Base-by-base conservation (phyloP, 768 basidiomycete genomes). In the Naganishia onofrii region DNA sequence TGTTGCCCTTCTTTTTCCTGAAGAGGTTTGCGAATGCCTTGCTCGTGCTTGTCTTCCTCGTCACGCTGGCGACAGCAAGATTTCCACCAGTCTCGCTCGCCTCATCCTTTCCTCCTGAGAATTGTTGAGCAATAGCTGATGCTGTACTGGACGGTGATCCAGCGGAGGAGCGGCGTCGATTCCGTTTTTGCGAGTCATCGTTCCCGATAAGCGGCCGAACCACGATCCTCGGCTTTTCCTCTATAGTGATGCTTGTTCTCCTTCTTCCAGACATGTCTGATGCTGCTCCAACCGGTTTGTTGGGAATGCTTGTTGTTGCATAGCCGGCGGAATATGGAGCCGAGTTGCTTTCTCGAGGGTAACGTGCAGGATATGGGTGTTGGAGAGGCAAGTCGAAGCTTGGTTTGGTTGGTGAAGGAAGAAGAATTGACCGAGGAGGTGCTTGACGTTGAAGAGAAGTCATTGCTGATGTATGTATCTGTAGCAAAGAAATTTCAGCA, bases 171-270 rank as follows among this genome's bases (percentile, higher is more conserved):
- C 57, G 29, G 19, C 57, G 29, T 32, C 57, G 57, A 13, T 58
- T 58, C 34, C 57, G 38, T 12, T 34, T 8, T 21, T 58, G 57
- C 21, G 57, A 32, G 57, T 58, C 57, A 15, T 8, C 34, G 32
- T 58, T 36, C n/a, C 28, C 54, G 23, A 58, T 34, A 6, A 58
- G 36, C 34, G 57, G 57, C 31, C 57, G 31, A 32, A 36, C 57
- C 34, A 58, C 57, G 34, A 58, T 58, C 34, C 57, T 58, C 57
- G 57, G 57, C 28, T 34, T 12, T n/a, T 58, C 57, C n/a, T 58
- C 57, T 32, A 58, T 58, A 3, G 32, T 58, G 57, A 58, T 58
- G 32, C 57, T 58, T 17, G 57, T 58, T 36, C 57, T 56, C 19
- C 54, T 10, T 26, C 26, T 29, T 3, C 54, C 54, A 3, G 48